phyloP scores from a whole-genome alignment of 2,329 filamentous ascomycete species.

The Leptoxyphium fumago region DNA sequence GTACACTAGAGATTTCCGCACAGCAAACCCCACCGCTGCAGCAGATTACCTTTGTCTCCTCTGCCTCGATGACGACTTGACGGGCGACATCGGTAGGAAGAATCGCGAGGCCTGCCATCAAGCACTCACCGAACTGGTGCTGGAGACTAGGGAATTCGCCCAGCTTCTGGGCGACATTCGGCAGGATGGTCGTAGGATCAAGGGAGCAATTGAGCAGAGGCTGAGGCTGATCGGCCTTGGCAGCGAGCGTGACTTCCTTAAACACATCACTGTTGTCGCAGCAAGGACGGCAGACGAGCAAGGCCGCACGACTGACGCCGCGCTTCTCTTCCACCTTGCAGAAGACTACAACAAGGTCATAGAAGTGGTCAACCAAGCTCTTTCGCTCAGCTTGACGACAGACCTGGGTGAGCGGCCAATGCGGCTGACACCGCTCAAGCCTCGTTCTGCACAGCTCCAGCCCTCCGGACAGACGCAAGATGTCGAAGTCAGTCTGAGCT shows the following conservation, averaged over 20 bases:
- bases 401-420: slow-evolving; percentile 72
- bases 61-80: slow-evolving; percentile 76
- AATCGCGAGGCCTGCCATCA: slow-evolving; percentile 80
- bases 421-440: slow-evolving; percentile 66
- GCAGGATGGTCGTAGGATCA: slow-evolving; percentile 69
- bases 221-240: slow-evolving; percentile 65
- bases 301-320: slow-evolving; percentile 82
- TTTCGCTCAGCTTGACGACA: slow-evolving; percentile 77
- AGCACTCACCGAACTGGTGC: slow-evolving; percentile 78
- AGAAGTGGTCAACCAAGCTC: slow-evolving; percentile 69
- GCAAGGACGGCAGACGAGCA: slow-evolving; percentile 89
- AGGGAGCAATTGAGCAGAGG: slow-evolving; percentile 76
- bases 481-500: slow-evolving; percentile 44
- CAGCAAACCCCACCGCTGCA: slow-evolving; percentile 73
- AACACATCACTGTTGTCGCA: slow-evolving; percentile 82
- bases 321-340: slow-evolving; percentile 84
- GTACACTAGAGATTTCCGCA: slow-evolving; percentile 91
- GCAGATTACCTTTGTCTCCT: slow-evolving; percentile 88
- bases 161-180: slow-evolving; percentile 84
- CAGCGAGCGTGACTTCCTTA: slow-evolving; percentile 71
- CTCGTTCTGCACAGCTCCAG: slow-evolving; percentile 32
- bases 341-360: slow-evolving; percentile 95
- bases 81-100: slow-evolving; percentile 55
- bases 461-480: slow-evolving; percentile 9
- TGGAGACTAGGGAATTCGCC: slow-evolving; percentile 95